Conservation (phyloP, 106 monocot species). For the Dioscorea dumetorum region DNA sequence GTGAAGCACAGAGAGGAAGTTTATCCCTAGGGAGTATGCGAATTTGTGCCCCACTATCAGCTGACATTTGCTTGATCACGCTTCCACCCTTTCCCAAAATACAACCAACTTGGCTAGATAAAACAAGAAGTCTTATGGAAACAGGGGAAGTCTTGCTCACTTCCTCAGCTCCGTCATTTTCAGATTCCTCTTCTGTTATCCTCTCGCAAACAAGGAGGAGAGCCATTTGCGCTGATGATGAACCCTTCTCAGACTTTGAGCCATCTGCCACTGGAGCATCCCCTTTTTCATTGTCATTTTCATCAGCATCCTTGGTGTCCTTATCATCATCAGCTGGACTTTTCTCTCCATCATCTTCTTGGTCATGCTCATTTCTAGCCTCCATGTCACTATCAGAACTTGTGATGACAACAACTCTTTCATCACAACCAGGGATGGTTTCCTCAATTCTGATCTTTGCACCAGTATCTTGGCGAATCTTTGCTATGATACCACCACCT, state of each 20-base stretch:
- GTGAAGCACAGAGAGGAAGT: constrained; percentile 72
- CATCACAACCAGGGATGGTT: constrained; percentile 59
- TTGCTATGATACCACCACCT: constrained; percentile 74
- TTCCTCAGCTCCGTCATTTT: constrained; percentile 39
- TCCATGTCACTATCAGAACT: constrained; percentile 42
- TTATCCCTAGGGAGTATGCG: constrained; percentile 71
- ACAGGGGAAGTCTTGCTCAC: constrained; percentile 21
- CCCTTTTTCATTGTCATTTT: constrained; percentile 24
- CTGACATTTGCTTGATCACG: constrained; percentile 81
- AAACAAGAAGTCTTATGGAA: constrained; percentile 58
- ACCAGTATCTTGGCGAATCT: constrained; percentile 76
- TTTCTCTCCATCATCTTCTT: constrained; percentile 22
- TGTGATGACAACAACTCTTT: constrained; percentile 69
- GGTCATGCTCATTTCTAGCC: constrained; percentile 16
- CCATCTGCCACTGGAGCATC: constrained; percentile 13
- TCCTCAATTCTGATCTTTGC: constrained; percentile 81
- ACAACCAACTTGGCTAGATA: constrained; percentile 76
- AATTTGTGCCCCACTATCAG: constrained; percentile 82
- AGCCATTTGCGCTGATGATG: constrained; percentile 60
- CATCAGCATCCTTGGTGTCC: constrained; percentile 16
- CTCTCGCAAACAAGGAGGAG: constrained; percentile 80
- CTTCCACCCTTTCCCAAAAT: constrained; percentile 80
- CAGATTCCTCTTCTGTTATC: constrained; percentile 46
- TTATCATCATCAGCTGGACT: constrained; percentile 14
- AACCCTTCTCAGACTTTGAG: constrained; percentile 30